Percentiles rank a stretch among this genome's conserved stretches.
phyloP scores from a whole-genome alignment of 2,329 filamentous ascomycete genomes.

The Huntiella omanensis region DNA sequence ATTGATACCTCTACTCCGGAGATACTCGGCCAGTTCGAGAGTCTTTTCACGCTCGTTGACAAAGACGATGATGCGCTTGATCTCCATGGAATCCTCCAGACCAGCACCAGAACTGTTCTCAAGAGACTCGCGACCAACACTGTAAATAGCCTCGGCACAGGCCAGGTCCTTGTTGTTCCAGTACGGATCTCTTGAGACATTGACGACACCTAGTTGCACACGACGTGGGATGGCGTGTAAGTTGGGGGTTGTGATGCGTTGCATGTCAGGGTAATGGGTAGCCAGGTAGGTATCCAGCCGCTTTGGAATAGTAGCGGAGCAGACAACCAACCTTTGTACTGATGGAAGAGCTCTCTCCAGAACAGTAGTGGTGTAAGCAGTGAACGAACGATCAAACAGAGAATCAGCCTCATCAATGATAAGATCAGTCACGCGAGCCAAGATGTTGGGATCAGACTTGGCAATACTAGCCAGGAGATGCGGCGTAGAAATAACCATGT shows the following conservation, averaged over 20 bases:
- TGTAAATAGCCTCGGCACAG: conserved; percentile 87
- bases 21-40: conserved; percentile 58
- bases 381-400: conserved; percentile 82
- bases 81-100: conserved; percentile 25
- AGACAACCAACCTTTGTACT: conserved; percentile 71
- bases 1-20: conserved; percentile 71
- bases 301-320: conserved; percentile 87
- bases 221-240: conserved; percentile 88
- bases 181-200: conserved; percentile 84
- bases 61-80: conserved; percentile 82
- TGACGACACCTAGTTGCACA: conserved; percentile 83
- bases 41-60: conserved; percentile 92
- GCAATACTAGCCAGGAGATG: conserved; percentile 79
- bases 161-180: conserved; percentile 82
- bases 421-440: conserved; percentile 77
- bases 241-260: conserved; percentile 81
- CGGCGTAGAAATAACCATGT: conserved; percentile 73
- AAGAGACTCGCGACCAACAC: conserved; percentile 60
- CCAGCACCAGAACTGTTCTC: conserved; percentile 33
- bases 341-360: conserved; percentile 68
- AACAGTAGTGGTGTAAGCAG: conserved; percentile 62
- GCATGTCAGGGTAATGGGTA: conserved; percentile 63
- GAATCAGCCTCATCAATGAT: conserved; percentile 94
- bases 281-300: conserved; percentile 74
- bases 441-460: conserved; percentile 73